Evolutionary conservation across 148 eudicot genomes (phyloP), one percentile per base, ranked within the genome.

Genomic region (Arctostaphylos glauca): DNA sequence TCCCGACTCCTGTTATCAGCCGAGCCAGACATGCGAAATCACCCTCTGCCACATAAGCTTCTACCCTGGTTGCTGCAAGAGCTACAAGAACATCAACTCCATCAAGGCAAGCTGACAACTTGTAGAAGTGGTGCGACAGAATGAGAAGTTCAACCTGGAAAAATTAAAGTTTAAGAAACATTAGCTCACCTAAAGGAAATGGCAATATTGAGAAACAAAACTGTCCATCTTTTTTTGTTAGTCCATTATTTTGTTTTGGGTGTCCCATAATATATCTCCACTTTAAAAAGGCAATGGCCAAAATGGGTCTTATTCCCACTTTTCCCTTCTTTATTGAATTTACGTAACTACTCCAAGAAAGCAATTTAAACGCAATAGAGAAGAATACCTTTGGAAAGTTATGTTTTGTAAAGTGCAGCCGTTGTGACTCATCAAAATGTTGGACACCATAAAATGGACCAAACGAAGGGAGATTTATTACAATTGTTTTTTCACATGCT

Each of bases 21-120:
- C 99, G 97, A 81, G 99, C 98, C 90, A 96, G 90, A 81, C 99
- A 96, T 78, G 98, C 84, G 85, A 94, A 96, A 85, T 94, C 99
- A 19, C 95, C 98, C 88, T 96, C 99, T 58, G 90, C 84, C 56
- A 93, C 99, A 86, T 96, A 96, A 85, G 98, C 94, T 68, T 96
- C 99, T 62, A 96, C 99, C 88, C 96, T 92, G 81, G 98, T 93
- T 78, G 98, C 97, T 79, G 99, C 98, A 84, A 96, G 99, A 86
- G 98, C 94, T 79, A 96, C 97, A 84, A 96, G 97, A 84, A 96
- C 99, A 90, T 96, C 99, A 71, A 96, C 99, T 80, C 99, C 99
- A 80, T 96, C 99, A 50, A 96, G 94, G 87, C 99, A 96, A 75
- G 99, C 95, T 77, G 99, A 96, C 76, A 91, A 93, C 84, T 93